Base-by-base conservation (phyloP, 2,329 filamentous ascomycete species). In the Aspergillus ruber region DNA sequence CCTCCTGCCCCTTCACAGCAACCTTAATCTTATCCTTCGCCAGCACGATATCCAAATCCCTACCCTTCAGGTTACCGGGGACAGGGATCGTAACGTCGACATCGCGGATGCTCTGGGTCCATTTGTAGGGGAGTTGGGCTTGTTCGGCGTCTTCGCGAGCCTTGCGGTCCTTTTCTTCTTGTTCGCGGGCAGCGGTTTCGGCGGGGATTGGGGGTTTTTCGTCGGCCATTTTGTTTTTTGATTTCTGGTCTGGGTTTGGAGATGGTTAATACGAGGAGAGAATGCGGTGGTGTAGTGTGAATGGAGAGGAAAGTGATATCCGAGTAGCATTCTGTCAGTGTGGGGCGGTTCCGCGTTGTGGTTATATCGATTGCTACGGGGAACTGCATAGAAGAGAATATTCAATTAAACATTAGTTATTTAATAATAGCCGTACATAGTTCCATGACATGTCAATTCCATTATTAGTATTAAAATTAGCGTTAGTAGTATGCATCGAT, bases 111-210 rank as follows among this genome's bases (percentile, higher is more conserved):
- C 86, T 90, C 74, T 98, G 93, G 9, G 81, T 86, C 93, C 93
- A 98, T 74, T 94, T 93, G 83, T 98, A 98, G 1, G 93, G 93
- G 38, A 98, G 83, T 20, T 85, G 81, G 38, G 84, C 86, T 75
- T 98, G 93, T 74, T 98, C 93, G 60, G 84, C 86, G 48, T 80
- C 77, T 74, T 98, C 90, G 66, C 85, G 84, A 52, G 82, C 84
- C 61, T 77, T 78, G 56, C 75, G 75, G 58, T 80, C 80, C 53
- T 74, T 74, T 60, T 84, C 80, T 55, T 75, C 70, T 53, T 68
- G 72, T 50, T 77, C 73, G 51, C 76, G 79, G 62, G 80, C 76
- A 48, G 74, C 62, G 29, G 59, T 15, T 20, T 69, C 65, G 25
- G 54, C 50, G 21, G 62, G 59, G 27, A 59, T 63, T 9, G 56